Evolutionary conservation across 805 yeast genomes (phyloP), one percentile per base, ranked within the genome.

Genomic region (Barnettozyma pratensis): DNA sequence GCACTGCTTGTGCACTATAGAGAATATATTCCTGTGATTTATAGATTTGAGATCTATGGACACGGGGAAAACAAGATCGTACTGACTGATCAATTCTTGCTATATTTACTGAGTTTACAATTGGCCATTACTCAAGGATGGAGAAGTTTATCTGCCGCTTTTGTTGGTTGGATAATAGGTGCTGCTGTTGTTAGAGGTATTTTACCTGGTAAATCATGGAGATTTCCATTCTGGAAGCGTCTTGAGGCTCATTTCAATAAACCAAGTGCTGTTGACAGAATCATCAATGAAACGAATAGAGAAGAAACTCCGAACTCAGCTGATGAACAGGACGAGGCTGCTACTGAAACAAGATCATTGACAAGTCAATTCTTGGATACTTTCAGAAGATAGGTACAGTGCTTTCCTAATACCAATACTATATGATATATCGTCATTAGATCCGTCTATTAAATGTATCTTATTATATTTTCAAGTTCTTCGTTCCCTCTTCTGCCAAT

Each of bases 361-460:
- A 70, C 79, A 5, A 67, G 72, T 29, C 79, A 74, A 54, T 72
- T 76, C 46, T 56, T 76, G 40, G 77, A 75, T 59, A 70, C 76
- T 1, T 75, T 76, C 48, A 65, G 75, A 56, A 61, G 71, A 12
- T 70, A 54, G 19, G 19, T 19, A 19, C 19, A 2, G 19, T 19
- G 19, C 19, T 19, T 19, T 19, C 19, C 19, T 19, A 19, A 19
- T 19, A 19, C 19, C 19, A 19, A 19, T 19, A 19, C 19, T 19
- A 19, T 19, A 19, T 19, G 19, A 19, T 19, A 37, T 40, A 25
- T 9, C 34, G 26, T 40, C 32, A 36, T 47, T 37, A n/a, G 41
- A 34, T 26, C 34, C 4, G 10, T 37, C 7, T 38, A 14, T 34
- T 37, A 37, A 26, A 8, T 5, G 12, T 10, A 7, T 25, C 12